phyloP scores from a whole-genome alignment of 148 eudicot genomes.

The Fagopyrum tataricum region DNA sequence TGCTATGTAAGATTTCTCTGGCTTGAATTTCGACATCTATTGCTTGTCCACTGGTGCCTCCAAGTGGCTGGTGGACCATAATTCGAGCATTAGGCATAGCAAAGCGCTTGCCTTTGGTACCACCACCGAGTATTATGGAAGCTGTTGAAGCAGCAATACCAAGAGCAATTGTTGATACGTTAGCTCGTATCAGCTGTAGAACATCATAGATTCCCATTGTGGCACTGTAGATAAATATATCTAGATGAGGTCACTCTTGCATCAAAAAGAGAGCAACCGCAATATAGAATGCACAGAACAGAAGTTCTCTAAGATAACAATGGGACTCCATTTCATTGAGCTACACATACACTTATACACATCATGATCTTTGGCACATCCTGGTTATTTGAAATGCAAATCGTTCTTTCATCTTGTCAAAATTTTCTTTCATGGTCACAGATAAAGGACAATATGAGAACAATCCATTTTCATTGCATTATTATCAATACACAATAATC shows the following conservation, averaged over 20 bases:
- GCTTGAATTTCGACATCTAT: conserved; percentile 79
- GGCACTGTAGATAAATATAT: conserved; percentile 36
- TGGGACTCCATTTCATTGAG: background rate
- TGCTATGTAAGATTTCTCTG: conserved; percentile 61
- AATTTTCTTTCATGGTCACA: background rate
- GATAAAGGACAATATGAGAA: background rate
- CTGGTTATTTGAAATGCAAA: background rate
- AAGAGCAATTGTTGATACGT: conserved; percentile 76
- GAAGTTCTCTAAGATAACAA: background rate
- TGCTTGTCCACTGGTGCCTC: conserved; percentile 78
- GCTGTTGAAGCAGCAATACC: conserved; percentile 87
- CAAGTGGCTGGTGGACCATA: conserved; percentile 89
- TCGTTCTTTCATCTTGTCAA: background rate
- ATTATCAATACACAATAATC: background rate
- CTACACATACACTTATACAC: background rate
- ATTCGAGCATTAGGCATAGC: conserved; percentile 90
- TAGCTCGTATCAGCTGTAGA: conserved; percentile 68
- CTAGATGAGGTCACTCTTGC: background rate
- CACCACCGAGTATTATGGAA: conserved; percentile 71
- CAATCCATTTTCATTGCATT: background rate
- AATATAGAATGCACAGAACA: background rate
- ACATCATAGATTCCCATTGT: conserved; percentile 87
- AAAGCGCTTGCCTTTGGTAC: conserved; percentile 79
- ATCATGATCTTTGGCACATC: background rate
- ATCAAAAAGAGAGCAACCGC: background rate